Base-by-base conservation (phyloP, 202 grass and related monocot genomes). In the Elaeis oleifera region DNA sequence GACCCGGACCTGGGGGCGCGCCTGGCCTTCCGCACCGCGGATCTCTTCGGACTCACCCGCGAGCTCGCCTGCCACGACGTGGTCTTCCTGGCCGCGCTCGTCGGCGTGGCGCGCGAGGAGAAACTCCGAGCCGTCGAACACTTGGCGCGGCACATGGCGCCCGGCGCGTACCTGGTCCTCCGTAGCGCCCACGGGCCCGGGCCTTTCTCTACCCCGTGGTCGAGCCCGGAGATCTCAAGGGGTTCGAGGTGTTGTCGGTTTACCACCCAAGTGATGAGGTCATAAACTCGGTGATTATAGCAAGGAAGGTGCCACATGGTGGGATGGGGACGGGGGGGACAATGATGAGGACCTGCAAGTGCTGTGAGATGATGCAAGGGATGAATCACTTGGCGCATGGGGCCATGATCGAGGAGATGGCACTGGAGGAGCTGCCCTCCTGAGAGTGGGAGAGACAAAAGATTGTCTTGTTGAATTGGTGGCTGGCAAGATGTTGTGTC, bases 191-290 rank as follows among this genome's bases (percentile, higher is more conserved):
- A 90, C 18, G 79, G 3, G 91, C 91, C 18, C 76, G 91, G 1
- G 79, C 79, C 6, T 96, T 96, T 39, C 75, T 96, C 1, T 96
- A 96, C 57, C 91, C 87, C 0, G 83, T 96, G 56, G 91, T 90
- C 0, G 81, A 82, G 4, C 44, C 49, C 0, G 76, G 85, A 50
- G 91, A 90, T 25, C 76, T 96, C 20, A 39, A 63, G 0, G 86
- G 81, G 50, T 96, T 96, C 32, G 87, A 91, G 28, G 74, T 89
- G 49, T 16, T 82, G 16, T 67, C 91, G 9, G 81, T 96, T 69
- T 80, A 76, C 76, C 91, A 96, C 51, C 91, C 87, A 0, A 57
- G 70, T 3, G 84, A 81, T 15, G 91, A 90, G 69, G 87, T 96
- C 29, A 76, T 96, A 24, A 96, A 96, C 72, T 90, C 91, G 2